Conservation (phyloP, 129 eudicot genomes). For the Helianthus tuberosus region DNA sequence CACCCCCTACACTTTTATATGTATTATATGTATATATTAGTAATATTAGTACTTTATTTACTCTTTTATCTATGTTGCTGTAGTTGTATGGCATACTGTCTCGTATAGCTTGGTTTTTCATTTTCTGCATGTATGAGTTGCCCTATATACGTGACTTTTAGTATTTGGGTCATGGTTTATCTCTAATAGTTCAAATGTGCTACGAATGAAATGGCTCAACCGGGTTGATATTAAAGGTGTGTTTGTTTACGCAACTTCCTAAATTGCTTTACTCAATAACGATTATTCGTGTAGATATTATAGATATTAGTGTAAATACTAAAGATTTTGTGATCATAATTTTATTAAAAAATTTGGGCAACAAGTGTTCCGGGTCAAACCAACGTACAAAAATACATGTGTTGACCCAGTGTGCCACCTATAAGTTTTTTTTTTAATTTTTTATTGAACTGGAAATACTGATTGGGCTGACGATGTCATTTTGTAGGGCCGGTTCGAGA, state of each 20-base stretch:
- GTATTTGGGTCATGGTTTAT: background rate
- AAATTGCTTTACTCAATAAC: background rate
- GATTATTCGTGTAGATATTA: background rate
- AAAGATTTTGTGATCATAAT: background rate
- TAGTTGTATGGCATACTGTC: background rate
- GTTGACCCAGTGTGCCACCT: background rate
- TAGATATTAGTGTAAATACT: background rate
- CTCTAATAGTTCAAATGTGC: background rate
- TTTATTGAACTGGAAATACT: background rate
- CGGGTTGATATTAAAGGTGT: background rate
- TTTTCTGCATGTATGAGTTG: background rate
- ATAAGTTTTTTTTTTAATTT: background rate
- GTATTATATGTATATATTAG: too few species aligned
- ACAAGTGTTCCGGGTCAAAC: background rate
- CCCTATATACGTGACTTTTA: background rate
- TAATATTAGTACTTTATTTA: background rate
- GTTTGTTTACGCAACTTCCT: background rate
- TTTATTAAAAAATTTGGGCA: background rate
- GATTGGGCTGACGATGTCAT: background rate
- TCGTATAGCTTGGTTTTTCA: background rate
- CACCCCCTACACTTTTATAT: background rate
- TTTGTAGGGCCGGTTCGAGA: conserved; percentile 84
- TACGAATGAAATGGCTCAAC: background rate
- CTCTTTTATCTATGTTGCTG: background rate
- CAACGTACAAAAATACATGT: background rate